These are phyloP conservation scores for Erythrobasidium yunnanense DNA, from an alignment of 768 basidiomycete genomes.

Conservation along the genomic window DNA sequence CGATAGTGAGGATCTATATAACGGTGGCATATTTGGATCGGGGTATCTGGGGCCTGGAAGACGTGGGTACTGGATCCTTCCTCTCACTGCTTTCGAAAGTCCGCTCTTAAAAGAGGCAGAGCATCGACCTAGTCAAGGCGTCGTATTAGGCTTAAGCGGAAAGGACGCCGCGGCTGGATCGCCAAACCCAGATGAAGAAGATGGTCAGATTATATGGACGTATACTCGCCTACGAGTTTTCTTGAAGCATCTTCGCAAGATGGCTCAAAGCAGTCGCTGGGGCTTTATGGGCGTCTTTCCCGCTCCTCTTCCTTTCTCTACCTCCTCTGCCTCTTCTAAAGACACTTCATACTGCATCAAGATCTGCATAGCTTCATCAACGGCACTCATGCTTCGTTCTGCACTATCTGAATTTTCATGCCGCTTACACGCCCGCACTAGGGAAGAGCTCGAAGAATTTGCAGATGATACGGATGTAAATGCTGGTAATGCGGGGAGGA, in stretches of 20 bases:
- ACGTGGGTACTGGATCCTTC: constrained; percentile 10
- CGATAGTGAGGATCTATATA: background rate
- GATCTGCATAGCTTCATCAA: background rate
- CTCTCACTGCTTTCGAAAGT: background rate
- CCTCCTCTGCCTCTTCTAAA: background rate
- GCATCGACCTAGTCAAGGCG: background rate
- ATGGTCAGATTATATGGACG: background rate
- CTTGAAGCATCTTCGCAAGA: background rate
- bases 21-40: background rate
- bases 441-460: background rate
- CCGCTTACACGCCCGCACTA: background rate
- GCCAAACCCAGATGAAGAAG: no score
- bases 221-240: background rate
- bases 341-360: background rate
- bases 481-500: background rate
- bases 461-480: background rate
- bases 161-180: no score
- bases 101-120: no score
- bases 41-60: background rate
- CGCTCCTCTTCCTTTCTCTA: background rate
- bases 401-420: background rate
- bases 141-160: background rate
- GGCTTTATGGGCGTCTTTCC: background rate
- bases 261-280: background rate
- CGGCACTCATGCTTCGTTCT: constrained; percentile 6